Evolutionary conservation across 148 eudicot species (phyloP), one percentile per base, ranked within the genome.

Genomic region (Persicaria tinctoria): DNA sequence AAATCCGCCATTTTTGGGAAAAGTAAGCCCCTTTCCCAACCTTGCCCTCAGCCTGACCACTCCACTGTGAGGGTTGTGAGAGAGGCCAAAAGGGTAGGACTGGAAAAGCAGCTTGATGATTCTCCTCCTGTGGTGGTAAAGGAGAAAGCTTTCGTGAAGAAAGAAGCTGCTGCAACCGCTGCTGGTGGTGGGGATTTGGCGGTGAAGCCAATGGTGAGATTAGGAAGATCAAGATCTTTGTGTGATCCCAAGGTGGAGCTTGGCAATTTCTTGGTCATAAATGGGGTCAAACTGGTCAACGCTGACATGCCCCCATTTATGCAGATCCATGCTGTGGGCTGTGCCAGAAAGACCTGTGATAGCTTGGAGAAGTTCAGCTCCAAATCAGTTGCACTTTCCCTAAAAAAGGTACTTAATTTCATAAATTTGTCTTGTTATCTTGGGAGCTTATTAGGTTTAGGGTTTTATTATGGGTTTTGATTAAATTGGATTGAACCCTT

Each of bases 291-390:
- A 80, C 85, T 93, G 41, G 93, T 91, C 53, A 83, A 94, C 46
- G 95, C 86, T 74, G 98, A 93, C 80, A 93, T 93, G 98, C 87
- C 96, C 0, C 90, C 97, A 16, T 87, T 85, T 75, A 91, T 94
- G 95, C 97, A 94, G 79, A 89, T 90, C 23, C 98, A 94, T 81
- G 97, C 93, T 79, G 91, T 94, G 75, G 88, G 89, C 78, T 85
- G 83, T 86, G 93, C 98, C 73, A 94, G 98, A 81, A 91, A 92
- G 77, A 76, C 90, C 51, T 78, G 78, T 81, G 98, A 94, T 83
- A 94, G 98, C 78, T 79, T 94, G 81, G 98, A 94, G 76, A 94
- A 91, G 78, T 94, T 94, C 85, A 87, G 89, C 76, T 84, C 97
- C 73, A 94, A 82, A 68, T 75, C 85, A 73, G 97, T 94, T 78